These are phyloP conservation scores for Paecilomyces variotii DNA, from an alignment of 2,329 filamentous ascomycete species.

Conservation along the genomic window DNA sequence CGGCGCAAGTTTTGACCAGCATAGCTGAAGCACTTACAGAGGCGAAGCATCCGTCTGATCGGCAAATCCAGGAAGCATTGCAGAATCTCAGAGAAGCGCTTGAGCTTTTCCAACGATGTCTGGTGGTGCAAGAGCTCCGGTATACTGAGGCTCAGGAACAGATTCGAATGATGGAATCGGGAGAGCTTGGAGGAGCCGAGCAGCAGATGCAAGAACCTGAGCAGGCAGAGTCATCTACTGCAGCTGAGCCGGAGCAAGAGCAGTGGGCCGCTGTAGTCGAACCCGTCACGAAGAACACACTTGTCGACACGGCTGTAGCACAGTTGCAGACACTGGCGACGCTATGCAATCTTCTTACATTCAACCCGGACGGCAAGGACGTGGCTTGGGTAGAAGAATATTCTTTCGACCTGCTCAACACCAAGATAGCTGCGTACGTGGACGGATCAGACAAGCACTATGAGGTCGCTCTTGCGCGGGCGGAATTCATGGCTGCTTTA, in stretches of 20 bases:
- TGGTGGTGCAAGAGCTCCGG: constrained; percentile 45
- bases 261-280: constrained; percentile 62
- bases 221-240: constrained; percentile 1
- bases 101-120: constrained; percentile 51
- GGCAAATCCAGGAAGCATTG: constrained; percentile 39
- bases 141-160: constrained; percentile 40
- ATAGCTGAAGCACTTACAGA: constrained; percentile 55
- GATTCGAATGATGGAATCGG: constrained; percentile 29
- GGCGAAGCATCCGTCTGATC: constrained; percentile 38
- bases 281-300: constrained; percentile 54
- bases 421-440: constrained; percentile 48
- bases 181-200: constrained; percentile 10
- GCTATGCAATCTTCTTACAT: constrained; percentile 43
- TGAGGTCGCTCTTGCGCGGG: constrained; percentile 48
- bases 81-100: constrained; percentile 53
- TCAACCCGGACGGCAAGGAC: constrained; percentile 26
- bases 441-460: constrained; percentile 37
- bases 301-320: constrained; percentile 61
- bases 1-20: constrained; percentile 59
- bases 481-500: constrained; percentile 49
- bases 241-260: constrained; percentile 34
- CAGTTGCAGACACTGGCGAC: constrained; percentile 50
- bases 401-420: constrained; percentile 44
- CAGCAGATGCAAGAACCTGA: constrained; percentile 7
- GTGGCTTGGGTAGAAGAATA: constrained; percentile 53